Base-by-base conservation (phyloP, 306 rosid genomes). In the Medicago lupulina region DNA sequence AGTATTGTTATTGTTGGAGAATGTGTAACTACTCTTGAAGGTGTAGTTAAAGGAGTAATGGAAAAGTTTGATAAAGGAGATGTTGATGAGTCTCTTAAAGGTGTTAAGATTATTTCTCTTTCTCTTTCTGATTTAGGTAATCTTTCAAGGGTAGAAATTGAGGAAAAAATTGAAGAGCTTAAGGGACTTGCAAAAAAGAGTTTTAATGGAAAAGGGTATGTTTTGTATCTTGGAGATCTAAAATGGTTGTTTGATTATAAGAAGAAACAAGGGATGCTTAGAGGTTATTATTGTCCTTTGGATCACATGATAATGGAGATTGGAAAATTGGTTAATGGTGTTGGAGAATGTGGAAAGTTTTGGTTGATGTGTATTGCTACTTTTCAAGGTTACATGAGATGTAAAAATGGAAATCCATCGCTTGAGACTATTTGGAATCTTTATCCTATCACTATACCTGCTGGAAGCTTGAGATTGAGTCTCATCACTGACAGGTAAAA, bases 1-100 rank as follows among this genome's bases (percentile, higher is more conserved):
- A 88, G 97, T 65, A 40, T 82, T 40, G 98, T 92, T 79, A 69
- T 96, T n/a, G 98, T 96, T 16, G 99, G 99, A 38, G 98, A 96
- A 90, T 86, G 88, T 82, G 76, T 88, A 14, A 46, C 40, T 46
- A 83, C 38, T 7, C 85, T 88, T 67, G 98, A 90, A 34, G 85
- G 89, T 17, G 89, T 92, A 34, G 89, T 88, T 17, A 85, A 75
- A 44, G 92, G 81, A 77, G 92, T 87, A 73, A 92, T 83, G 89
- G 89, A 81, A 2, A 92, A 82, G 77, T 76, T 92, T 58, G 93
- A 92, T n/a, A 90, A 83, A 77, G 91, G 81, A 38, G 93, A 87
- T 50, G 44, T 61, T 61, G 88, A 75, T 15, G 96, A 89, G 84
- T 53, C 71, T 44, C 81, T 95, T 60, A 84, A 85, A 74, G 96